Conservation (phyloP, 441 rosid species). For the Raphanus hybrid region DNA sequence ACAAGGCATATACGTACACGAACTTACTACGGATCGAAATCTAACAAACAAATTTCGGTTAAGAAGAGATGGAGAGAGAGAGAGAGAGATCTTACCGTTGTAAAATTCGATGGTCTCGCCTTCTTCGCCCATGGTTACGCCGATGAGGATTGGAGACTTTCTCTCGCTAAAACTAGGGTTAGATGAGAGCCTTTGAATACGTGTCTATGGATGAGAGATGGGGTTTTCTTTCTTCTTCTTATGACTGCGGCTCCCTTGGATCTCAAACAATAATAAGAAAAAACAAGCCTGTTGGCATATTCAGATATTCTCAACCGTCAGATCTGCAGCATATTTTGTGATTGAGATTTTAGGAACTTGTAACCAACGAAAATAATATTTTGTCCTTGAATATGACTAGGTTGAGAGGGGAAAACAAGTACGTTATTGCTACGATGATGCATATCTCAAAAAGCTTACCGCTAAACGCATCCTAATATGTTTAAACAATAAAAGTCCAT, state of each 20-base stretch:
- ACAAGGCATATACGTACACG: too few relatives aligned
- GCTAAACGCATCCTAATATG: conserved; percentile 66
- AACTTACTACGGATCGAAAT: background rate
- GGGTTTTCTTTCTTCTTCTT: too few relatives aligned
- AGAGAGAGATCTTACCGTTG: background rate
- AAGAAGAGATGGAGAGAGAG: background rate
- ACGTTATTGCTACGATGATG: conserved; percentile 74
- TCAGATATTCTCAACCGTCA: too few relatives aligned
- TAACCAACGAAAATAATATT: background rate
- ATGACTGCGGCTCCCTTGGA: too few relatives aligned
- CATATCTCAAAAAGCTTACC: conserved; percentile 59
- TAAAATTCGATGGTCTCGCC: background rate
- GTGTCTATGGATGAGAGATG: too few relatives aligned
- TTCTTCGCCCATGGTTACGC: background rate
- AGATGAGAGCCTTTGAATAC: too few relatives aligned
- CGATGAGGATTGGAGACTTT: background rate
- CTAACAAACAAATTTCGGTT: background rate
- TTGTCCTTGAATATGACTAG: conserved; percentile 47
- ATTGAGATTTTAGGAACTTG: conserved; percentile 2
- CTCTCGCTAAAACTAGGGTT: background rate
- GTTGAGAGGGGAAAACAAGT: conserved; percentile 87
- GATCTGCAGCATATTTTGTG: conserved; percentile 16
- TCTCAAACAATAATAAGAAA: too few relatives aligned
- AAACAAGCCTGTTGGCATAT: too few relatives aligned
- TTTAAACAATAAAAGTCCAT: background rate